These are phyloP conservation scores for Isoetes taiwanensis DNA, from an alignment of 75 land plant species.

Conservation along the genomic window DNA sequence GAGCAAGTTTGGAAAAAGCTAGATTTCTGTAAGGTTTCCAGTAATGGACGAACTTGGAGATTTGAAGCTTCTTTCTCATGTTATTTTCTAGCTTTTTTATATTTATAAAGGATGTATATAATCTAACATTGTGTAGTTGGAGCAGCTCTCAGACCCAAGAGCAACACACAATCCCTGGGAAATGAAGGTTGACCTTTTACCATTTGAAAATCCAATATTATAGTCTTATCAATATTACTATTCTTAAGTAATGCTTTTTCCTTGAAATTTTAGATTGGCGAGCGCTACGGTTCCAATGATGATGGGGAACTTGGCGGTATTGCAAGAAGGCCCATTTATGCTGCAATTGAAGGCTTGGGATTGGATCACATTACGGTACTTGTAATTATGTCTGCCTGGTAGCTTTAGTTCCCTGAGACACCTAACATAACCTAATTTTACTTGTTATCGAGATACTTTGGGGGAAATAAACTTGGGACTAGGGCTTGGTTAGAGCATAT, in stretches of 20 bases:
- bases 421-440: not conserved
- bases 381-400: constrained; percentile 30
- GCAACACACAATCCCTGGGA: constrained; percentile 97
- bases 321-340: constrained; percentile 81
- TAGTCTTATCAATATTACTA: not conserved
- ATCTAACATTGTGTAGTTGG: not conserved
- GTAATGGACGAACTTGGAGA: constrained; percentile 56
- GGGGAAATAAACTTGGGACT: constrained; percentile 83
- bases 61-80: constrained; percentile 51
- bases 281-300: constrained; percentile 65
- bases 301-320: constrained; percentile 96
- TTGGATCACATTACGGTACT: constrained; percentile 90
- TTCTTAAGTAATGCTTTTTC: not conserved
- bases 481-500: constrained; percentile 90
- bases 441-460: constrained; percentile 49
- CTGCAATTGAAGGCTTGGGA: constrained; percentile 76
- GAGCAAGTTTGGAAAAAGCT: constrained; percentile 28
- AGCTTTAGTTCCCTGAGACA: not conserved
- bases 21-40: constrained; percentile 61
- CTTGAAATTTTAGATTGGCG: constrained; percentile 42
- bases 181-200: constrained; percentile 44
- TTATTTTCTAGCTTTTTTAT: constrained; percentile 1
- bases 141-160: constrained; percentile 59
- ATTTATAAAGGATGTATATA: not conserved
- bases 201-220: constrained; percentile 1